A percentile compares a stretch with the other conserved stretches of the same genome.
Evolutionary conservation across 177 flowering plant species (phyloP).

Genomic region (Telopea speciosissima): DNA sequence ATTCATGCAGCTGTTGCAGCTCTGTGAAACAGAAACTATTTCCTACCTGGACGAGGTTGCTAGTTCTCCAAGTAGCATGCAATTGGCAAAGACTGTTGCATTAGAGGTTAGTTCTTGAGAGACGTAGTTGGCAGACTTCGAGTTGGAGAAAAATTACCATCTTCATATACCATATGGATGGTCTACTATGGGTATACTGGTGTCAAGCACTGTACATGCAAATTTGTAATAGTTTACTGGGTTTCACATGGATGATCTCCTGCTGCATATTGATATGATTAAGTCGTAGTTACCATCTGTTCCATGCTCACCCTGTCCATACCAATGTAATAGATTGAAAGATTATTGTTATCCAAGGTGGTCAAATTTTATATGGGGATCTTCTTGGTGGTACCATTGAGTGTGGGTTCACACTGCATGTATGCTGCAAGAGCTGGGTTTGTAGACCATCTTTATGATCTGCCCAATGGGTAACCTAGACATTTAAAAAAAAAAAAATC

Average conservation of each 20-base stretch:
- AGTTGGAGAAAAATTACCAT: neutral
- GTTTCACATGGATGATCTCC: neutral
- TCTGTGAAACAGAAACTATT: constrained; percentile 89
- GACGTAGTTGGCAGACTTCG: neutral
- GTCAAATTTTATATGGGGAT: neutral
- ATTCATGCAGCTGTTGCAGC: constrained; percentile 71
- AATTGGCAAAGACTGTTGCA: constrained; percentile 69
- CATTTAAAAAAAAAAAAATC: no score
- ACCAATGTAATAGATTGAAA: neutral
- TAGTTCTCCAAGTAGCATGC: constrained; percentile 55
- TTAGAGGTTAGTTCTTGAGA: constrained; percentile 54
- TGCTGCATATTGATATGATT: neutral
- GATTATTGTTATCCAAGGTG: neutral
- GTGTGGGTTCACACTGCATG: neutral
- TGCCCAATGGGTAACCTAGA: neutral
- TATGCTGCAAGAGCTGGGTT: neutral
- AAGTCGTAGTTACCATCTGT: neutral
- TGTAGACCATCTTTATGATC: neutral
- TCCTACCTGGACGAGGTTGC: constrained; percentile 96
- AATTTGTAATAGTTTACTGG: neutral
- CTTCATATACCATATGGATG: neutral
- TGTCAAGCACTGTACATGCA: neutral
- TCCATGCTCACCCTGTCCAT: neutral
- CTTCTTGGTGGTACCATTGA: neutral
- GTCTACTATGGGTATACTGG: neutral